Percentiles rank a stretch among this genome's conserved stretches.
phyloP scores from a whole-genome alignment of 768 basidiomycete genomes.

The Tricholoma sp. region DNA sequence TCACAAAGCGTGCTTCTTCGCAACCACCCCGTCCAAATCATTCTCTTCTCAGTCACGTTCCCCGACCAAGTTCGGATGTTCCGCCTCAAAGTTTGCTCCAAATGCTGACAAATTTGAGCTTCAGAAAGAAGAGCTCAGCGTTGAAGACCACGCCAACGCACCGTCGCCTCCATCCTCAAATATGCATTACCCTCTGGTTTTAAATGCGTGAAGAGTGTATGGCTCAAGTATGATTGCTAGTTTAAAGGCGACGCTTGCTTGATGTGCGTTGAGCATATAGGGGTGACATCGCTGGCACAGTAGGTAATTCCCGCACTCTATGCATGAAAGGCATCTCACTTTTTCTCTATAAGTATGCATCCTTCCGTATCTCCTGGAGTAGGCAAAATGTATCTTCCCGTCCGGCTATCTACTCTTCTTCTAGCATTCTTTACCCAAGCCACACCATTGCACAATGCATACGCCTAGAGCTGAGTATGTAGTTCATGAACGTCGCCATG shows the following conservation, averaged over 20 bases:
- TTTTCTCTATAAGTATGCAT: background rate
- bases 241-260: background rate
- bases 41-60: constrained; percentile 98
- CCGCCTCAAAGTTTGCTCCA: constrained; percentile 89
- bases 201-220: background rate
- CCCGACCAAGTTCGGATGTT: constrained; percentile 90
- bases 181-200: too few relatives aligned
- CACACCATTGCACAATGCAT: background rate
- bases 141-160: too few relatives aligned
- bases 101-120: constrained; percentile 95
- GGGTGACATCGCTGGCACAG: too few relatives aligned
- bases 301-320: background rate
- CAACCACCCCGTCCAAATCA: constrained; percentile 63
- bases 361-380: background rate
- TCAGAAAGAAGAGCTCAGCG: constrained; percentile 87
- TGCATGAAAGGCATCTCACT: background rate
- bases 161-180: too few relatives aligned
- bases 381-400: background rate
- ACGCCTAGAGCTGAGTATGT: background rate
- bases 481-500: background rate
- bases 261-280: background rate
- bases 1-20: constrained; percentile 52
- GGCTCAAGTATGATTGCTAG: background rate
- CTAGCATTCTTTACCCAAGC: background rate
- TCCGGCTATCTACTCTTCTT: background rate